Percentiles rank a stretch among this genome's conserved stretches.
Evolutionary conservation across 495 filamentous ascomycete genomes (phyloP).

Genomic region (Xylaria curta): DNA sequence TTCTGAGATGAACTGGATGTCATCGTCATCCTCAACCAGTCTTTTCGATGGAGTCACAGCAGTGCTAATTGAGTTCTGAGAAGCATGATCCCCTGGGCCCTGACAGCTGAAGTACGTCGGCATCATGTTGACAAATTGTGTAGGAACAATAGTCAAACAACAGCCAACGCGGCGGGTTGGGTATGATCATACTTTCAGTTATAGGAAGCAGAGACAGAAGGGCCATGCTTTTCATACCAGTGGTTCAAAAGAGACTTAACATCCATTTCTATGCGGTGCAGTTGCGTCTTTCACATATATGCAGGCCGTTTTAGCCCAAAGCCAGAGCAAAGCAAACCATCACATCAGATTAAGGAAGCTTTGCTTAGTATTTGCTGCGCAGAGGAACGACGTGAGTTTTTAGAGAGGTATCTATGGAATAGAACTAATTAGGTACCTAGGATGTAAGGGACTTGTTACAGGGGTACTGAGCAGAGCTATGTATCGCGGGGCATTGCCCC

Average conservation of each 20-base stretch:
- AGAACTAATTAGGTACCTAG: too few relatives aligned
- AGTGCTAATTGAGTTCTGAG: slow-evolving; percentile 17
- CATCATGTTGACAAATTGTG: slow-evolving; percentile 21
- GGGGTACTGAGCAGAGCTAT: background rate
- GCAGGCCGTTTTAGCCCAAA: slow-evolving; percentile 1
- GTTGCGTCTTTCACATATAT: slow-evolving; percentile 31
- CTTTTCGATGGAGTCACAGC: slow-evolving; percentile 29
- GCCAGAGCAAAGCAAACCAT: slow-evolving; percentile 6
- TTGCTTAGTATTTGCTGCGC: slow-evolving; percentile 19
- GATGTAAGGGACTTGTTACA: background rate
- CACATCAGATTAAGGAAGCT: slow-evolving; percentile 17
- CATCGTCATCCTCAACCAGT: slow-evolving; percentile 51
- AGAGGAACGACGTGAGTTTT: slow-evolving; percentile 5
- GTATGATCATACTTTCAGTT: background rate
- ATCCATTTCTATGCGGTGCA: slow-evolving; percentile 23
- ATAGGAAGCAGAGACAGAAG: background rate
- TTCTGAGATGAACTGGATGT: slow-evolving; percentile 53
- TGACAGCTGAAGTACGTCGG: slow-evolving; percentile 18
- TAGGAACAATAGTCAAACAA: background rate
- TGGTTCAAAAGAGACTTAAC: slow-evolving; percentile 31
- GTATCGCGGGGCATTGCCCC: slow-evolving; percentile 15
- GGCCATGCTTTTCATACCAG: slow-evolving; percentile 12
- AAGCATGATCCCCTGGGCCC: slow-evolving; percentile 3
- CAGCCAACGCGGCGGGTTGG: background rate
- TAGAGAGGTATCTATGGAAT: background rate